Evolutionary conservation across 1,139 yeast species (phyloP), one percentile per base, ranked within the genome.

Genomic region (Kurtzmaniella natalensis): DNA sequence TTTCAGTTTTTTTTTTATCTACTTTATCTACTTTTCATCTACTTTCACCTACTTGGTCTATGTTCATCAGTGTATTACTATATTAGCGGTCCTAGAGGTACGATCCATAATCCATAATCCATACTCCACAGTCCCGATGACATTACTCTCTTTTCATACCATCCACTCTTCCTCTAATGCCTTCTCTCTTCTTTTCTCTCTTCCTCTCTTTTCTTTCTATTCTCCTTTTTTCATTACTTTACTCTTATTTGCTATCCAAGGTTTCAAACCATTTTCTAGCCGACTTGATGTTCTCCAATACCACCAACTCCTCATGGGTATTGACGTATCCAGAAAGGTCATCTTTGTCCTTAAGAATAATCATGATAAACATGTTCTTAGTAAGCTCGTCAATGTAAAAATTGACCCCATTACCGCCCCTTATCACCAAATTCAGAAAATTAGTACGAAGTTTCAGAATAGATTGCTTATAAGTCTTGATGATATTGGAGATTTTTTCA

Each of bases 391-490:
- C 92, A 35, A 83, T 66, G 45, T 66, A 69, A 48, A 81, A 81
- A 29, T 81, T 84, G 7, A 79, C 75, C 25, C 83, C 81, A 41
- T 74, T 76, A 34, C 76, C 72, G 11, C 95, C 95, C 40, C 84
- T 78, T 30, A 92, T 68, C 15, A 85, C 77, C 34, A 89, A 63
- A 34, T 86, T 82, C 43, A 77, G 81, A 57, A 92, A 86, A 50
- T 84, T 87, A 1, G 95, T 78, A 51, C 95, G 76, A 53, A 92
- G 70, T 56, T 88, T 88, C 33, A 88, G 80, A 35, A 94, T 88
- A 41, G 95, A 84, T 59, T 92, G 96, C 51, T 92, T 89, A 59
- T 86, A 92, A 10, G 95, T 88, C 51, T 92, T 92, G 67, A 92
- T 87, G 38, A 89, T 88, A 55, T 88, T 89, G 25, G 95, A 84